Base-by-base conservation (phyloP, 2,329 filamentous ascomycete genomes). In the Metarhizium anisopliae region DNA sequence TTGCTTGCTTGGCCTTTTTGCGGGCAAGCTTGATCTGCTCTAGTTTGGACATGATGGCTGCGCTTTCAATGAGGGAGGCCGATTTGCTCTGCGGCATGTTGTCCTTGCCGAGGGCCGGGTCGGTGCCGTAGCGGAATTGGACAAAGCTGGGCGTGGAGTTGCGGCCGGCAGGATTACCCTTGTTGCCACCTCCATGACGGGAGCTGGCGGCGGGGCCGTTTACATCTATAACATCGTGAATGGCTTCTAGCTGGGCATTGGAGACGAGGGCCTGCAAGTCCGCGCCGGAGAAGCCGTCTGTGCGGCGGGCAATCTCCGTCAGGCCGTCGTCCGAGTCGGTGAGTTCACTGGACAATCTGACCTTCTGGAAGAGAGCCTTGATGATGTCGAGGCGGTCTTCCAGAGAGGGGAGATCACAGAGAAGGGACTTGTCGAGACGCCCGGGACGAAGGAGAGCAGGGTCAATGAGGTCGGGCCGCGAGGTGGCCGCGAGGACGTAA, bases 241-340 rank as follows among this genome's bases (percentile, higher is more conserved):
- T 96, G 32, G 94, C 94, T 73, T 97, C 93, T 6, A 99, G 80
- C 68, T 99, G 94, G 0, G 94, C 92, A 62, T 99, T 99, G 64
- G 95, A 96, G 47, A 97, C 85, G 6, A 99, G 81, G 0, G 93
- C 94, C 70, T 99, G 94, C 3, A 99, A 77, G 72, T 99, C 94
- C 1, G 94, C 94, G 13, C 94, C 94, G 0, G 90, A 94, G 69
- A 95, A 96, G 10, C 94, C 94, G 57, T 94, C 87, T 0, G 93
- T 97, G 16, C 83, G 78, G 16, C 76, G 77, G 0, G 91, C 93
- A 29, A 99, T 82, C 59, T 92, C 89, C n/a, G 73, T 74, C 35
- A 95, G 71, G 7, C 78, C 79, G 13, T 77, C 75, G 25, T 78
- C 74, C 2, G 74, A 74, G 52, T 78, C 74, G 11, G 82, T 72